Conservation (phyloP, 2,329 filamentous ascomycete species). For the Leptographium procerum region DNA sequence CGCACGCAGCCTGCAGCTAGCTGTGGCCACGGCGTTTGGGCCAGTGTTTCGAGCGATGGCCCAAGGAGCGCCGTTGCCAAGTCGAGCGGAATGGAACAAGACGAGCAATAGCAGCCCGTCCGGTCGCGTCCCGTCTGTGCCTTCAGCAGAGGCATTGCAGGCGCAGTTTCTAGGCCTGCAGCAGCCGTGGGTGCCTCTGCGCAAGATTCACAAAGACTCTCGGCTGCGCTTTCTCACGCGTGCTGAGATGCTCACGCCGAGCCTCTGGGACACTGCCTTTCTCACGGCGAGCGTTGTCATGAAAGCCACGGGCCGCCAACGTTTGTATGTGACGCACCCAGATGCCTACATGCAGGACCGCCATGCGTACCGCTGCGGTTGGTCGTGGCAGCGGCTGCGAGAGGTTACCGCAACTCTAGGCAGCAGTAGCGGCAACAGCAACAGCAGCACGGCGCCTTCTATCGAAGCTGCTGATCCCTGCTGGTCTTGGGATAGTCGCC, state of each 20-base stretch:
- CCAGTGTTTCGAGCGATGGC: slow-evolving; percentile 37
- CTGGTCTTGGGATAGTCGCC: slow-evolving; percentile 54
- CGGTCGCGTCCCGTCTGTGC: slow-evolving; percentile 11
- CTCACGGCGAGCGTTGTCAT: slow-evolving; percentile 61
- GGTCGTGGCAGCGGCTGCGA: slow-evolving; percentile 61
- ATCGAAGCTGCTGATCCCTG: slow-evolving; percentile 37
- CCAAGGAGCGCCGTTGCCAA: slow-evolving; percentile 14
- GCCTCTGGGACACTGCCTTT: slow-evolving; percentile 61
- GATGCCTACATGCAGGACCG: slow-evolving; percentile 61
- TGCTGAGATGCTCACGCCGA: slow-evolving; percentile 61
- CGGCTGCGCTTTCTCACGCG: slow-evolving; percentile 59
- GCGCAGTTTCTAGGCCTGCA: slow-evolving; percentile 48
- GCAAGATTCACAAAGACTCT: slow-evolving; percentile 65
- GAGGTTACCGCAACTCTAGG: slow-evolving; percentile 23
- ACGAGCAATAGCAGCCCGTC: not conserved
- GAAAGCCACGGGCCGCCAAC: slow-evolving; percentile 50
- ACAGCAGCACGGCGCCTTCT: not conserved
- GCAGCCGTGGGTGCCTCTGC: slow-evolving; percentile 61
- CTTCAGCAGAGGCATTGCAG: slow-evolving; percentile 15
- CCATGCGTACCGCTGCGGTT: slow-evolving; percentile 40
- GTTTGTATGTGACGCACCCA: slow-evolving; percentile 65
- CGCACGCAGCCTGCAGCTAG: slow-evolving; percentile 54
- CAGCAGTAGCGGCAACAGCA: not conserved
- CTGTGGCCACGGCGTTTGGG: slow-evolving; percentile 52
- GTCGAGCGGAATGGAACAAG: slow-evolving; percentile 7